phyloP scores from a whole-genome alignment of 1,284 basidiomycete species.

The Cerioporus squamosus region DNA sequence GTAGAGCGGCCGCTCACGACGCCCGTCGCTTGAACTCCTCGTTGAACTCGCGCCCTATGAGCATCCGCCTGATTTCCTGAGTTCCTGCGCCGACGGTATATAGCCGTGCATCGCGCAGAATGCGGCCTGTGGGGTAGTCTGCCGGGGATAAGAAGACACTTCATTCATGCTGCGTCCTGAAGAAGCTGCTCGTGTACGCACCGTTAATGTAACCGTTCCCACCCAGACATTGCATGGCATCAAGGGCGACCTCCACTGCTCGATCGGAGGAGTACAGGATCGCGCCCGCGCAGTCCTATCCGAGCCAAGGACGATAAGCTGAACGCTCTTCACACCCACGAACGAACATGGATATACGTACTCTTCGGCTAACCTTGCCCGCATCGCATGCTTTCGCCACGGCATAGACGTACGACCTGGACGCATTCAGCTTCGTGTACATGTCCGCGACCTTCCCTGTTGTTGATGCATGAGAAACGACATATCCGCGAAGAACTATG shows the following conservation, averaged over 20 bases:
- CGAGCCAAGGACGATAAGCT: neutral
- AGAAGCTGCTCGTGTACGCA: conserved; percentile 34
- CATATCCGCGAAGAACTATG: neutral
- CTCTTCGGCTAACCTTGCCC: conserved; percentile 81
- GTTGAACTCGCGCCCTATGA: conserved; percentile 91
- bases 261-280: conserved; percentile 91
- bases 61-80: conserved; percentile 89
- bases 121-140: conserved; percentile 90
- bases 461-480: neutral
- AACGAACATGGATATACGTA: conserved; percentile 43
- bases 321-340: neutral
- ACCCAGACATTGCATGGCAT: conserved; percentile 91
- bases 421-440: conserved; percentile 93
- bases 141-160: neutral
- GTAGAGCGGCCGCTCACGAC: no score
- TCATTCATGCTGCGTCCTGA: neutral
- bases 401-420: conserved; percentile 91
- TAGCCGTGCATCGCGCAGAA: conserved; percentile 83
- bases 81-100: conserved; percentile 94
- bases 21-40: conserved; percentile 53
- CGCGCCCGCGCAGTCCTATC: conserved; percentile 89
- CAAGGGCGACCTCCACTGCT: conserved; percentile 88
- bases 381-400: conserved; percentile 89
- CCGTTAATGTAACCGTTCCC: conserved; percentile 95
- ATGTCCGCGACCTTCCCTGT: conserved; percentile 87